Evolutionary conservation across 2,329 filamentous ascomycete species (phyloP), one percentile per base, ranked within the genome.

Genomic region (Aspergillus novofumigatus): DNA sequence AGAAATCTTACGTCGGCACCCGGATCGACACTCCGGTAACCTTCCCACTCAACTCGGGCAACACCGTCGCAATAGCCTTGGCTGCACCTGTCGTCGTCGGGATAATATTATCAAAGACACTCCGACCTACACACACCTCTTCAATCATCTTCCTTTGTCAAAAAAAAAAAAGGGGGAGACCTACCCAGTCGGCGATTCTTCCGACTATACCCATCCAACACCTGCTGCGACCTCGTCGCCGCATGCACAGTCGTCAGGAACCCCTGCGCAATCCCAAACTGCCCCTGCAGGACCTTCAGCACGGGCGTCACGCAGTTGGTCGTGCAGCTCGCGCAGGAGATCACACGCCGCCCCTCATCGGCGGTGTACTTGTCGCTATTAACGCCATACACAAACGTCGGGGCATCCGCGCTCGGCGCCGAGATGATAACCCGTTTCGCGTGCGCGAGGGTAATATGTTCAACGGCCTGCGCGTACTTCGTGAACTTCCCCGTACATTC

Each of bases 11-110:
- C 68, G 92, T 96, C 67, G 92, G 92, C 55, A 96, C 91, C 85
- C 92, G 91, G 86, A 96, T 91, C 66, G 92, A 86, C 89, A 96
- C 95, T 81, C 92, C 92, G 62, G 92, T 96, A 65, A 96, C 90
- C 86, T 96, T 96, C 83, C 92, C 91, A 80, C 95, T 94, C 69
- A 96, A 85, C 68, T 85, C 83, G 66, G 92, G 92, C 71, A 96
- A 94, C 81, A 96, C 92, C 83, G 96, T 94, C 80, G 91, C 91
- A 79, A 96, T 91, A 71, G 92, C 92, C 87, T 96, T 96, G 75
- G 92, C 92, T 76, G 92, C 92, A 84, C 92, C 92, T 61, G 92
- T 96, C 83, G 88, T 92, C 80, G 86, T 91, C 76, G 92, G 92
- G 72, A 96, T 96, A 83, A 96, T 96, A 85, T 96, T 96, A 83